Evolutionary conservation across 495 filamentous ascomycete genomes (phyloP), one percentile per base, ranked within the genome.

Genomic region (Bathelium albidoporum): DNA sequence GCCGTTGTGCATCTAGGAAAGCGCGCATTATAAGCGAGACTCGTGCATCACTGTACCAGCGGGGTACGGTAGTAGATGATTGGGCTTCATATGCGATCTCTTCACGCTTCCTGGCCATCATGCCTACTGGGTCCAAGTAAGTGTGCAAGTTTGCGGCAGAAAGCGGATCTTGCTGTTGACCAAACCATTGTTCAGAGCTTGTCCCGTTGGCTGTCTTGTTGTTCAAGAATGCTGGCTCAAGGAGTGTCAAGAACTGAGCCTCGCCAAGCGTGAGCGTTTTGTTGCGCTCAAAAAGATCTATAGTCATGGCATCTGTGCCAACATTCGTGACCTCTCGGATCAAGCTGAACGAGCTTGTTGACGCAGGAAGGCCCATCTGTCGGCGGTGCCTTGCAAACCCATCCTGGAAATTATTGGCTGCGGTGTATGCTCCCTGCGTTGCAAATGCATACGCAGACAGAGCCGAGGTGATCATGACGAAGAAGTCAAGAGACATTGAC

Each of bases 111-210:
- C 18, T 67, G 28, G 61, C 62, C 5, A 61, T 59, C 41, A 71
- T 66, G 12, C 2, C 61, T 2, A 68, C 65, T 12, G 67, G 71
- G 58, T 71, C 71, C 5, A 74, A n/a, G 55, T 63, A 68, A 28
- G 71, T 72, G 45, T 65, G 16, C 2, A 71, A 34, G 52, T 69
- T 74, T 10, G 69, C 64, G 12, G 60, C 60, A 1, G 72, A 72
- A 0, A 71, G 63, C n/a, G 69, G 70, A 64, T 69, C 71, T 1
- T 65, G 16, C 20, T 5, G 20, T 9, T n/a, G 22, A 32, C 62
- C 63, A 28, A 18, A 20, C 58, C 63, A 60, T 52, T 24, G 16
- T 22, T 32, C 7, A 62, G 32, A 20, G 29, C 32, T 22, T 43
- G 36, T 16, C 22, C 12, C 4, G 36, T 16, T 16, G 16, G 36